phyloP scores from a whole-genome alignment of 1,284 basidiomycete species.

The Cryptococcus sp. region DNA sequence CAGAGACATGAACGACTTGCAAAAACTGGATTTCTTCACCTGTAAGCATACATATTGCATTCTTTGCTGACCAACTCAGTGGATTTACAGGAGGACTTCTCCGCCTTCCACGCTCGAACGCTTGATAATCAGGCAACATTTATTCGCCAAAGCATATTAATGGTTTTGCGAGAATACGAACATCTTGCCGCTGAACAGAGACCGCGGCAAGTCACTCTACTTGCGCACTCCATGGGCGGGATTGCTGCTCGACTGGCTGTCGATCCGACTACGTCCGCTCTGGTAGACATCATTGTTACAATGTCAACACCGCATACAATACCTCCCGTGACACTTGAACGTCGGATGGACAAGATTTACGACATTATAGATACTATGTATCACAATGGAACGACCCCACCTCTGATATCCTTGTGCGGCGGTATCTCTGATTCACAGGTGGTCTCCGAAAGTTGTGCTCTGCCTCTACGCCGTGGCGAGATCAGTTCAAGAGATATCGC shows the following conservation, averaged over 20 bases:
- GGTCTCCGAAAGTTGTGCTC: conserved; percentile 82
- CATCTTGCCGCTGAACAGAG: conserved; percentile 42
- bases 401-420: conserved; percentile 82
- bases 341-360: conserved; percentile 78
- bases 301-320: conserved; percentile 91
- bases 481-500: conserved; percentile 62
- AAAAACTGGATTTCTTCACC: conserved; percentile 79
- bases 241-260: conserved; percentile 70
- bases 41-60: conserved; percentile 56
- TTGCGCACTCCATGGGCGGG: conserved; percentile 99
- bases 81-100: conserved; percentile 97
- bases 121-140: conserved; percentile 81
- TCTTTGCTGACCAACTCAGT: conserved; percentile 58
- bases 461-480: conserved; percentile 53
- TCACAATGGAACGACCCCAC: conserved; percentile 54
- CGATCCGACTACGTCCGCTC: conserved; percentile 50
- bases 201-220: conserved; percentile 63
- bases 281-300: conserved; percentile 80
- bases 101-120: conserved; percentile 90
- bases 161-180: conserved; percentile 75
- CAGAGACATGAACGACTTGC: conserved; percentile 1
- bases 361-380: conserved; percentile 45
- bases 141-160: conserved; percentile 69
- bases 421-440: conserved; percentile 91
- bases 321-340: conserved; percentile 77